Evolutionary conservation across 116 monocot species (phyloP).

Genomic region (Dioscorea cayenensis): DNA sequence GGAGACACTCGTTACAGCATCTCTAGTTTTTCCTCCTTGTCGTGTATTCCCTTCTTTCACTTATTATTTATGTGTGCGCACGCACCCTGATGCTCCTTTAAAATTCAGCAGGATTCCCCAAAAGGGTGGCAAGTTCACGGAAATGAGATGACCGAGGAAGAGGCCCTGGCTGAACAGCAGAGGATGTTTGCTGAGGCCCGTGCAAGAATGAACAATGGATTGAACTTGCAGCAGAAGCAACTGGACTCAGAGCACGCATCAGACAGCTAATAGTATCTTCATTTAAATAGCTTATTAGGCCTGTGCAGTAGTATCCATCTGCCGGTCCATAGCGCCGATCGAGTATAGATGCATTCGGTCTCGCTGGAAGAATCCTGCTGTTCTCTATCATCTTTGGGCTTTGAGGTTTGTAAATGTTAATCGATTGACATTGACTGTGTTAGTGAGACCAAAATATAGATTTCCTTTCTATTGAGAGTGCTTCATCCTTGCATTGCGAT

Average conservation of each 20-base stretch:
- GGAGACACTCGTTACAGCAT: constrained; percentile 64
- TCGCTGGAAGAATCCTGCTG: no score
- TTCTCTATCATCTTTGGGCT: neutral
- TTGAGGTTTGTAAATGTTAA: neutral
- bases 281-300: neutral
- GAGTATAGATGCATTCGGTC: no score
- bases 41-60: neutral
- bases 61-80: neutral
- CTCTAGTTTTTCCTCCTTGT: neutral
- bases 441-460: neutral
- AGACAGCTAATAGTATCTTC: constrained; percentile 18
- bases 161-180: constrained; percentile 92
- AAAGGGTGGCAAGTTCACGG: constrained; percentile 62
- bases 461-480: neutral
- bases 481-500: no score
- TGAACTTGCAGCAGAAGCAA: constrained; percentile 21
- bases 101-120: constrained; percentile 68
- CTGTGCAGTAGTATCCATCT: neutral
- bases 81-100: neutral
- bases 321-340: neutral
- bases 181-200: constrained; percentile 99
- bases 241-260: constrained; percentile 27
- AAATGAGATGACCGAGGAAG: constrained; percentile 92
- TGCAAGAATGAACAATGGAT: constrained; percentile 87
- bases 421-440: neutral